Evolutionary conservation across 257 asterid species (phyloP).

Genomic region (Fraxinus excelsior): DNA sequence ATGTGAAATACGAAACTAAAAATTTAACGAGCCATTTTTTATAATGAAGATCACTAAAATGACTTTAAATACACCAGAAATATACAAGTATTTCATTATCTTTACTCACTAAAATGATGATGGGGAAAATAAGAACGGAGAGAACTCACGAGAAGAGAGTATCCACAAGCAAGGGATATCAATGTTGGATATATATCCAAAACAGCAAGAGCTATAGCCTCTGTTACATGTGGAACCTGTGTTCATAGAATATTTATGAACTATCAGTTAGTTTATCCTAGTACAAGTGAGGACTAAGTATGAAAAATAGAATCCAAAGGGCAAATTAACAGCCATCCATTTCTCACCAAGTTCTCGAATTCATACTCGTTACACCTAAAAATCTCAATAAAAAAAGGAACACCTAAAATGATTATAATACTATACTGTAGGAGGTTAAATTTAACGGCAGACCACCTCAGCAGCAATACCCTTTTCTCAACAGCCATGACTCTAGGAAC

Average conservation of each 20-base stretch:
- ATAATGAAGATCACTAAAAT: not conserved
- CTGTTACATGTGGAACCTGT: constrained; percentile 97
- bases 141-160: constrained; percentile 72
- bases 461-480: not conserved
- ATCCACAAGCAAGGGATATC: constrained; percentile 77
- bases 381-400: constrained; percentile 9
- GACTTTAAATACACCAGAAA: constrained; percentile 6
- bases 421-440: not conserved
- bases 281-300: not conserved
- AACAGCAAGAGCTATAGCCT: constrained; percentile 85
- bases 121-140: constrained; percentile 14
- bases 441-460: not conserved
- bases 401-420: constrained; percentile 1
- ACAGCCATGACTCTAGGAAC: not conserved
- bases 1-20: not conserved
- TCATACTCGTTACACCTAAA: not conserved
- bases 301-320: not conserved
- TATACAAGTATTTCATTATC: not conserved
- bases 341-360: not conserved
- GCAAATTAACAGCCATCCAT: not conserved
- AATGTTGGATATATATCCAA: constrained; percentile 83
- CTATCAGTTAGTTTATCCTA: not conserved
- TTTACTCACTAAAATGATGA: not conserved
- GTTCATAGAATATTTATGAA: constrained; percentile 21
- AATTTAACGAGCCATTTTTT: not conserved